Percentiles rank a stretch among this genome's conserved stretches.
Evolutionary conservation across 805 yeast genomes (phyloP).

Genomic region (Scheffersomyces spartinae): DNA sequence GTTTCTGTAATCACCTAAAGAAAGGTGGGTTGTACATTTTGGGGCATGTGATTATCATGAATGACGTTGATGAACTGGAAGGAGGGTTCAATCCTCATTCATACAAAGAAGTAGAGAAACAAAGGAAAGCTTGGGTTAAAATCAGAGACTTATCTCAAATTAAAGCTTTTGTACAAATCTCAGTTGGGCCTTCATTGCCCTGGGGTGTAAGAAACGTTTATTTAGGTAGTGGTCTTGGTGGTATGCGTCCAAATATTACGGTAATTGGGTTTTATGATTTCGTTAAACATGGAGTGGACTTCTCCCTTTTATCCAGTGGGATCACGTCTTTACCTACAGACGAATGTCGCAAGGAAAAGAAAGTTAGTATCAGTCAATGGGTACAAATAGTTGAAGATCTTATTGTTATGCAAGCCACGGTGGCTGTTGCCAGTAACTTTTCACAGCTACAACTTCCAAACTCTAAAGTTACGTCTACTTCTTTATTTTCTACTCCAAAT

Average conservation of each 20-base stretch:
- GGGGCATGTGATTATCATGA: conserved; percentile 79
- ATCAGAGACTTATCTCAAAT: conserved; percentile 66
- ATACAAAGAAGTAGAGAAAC: conserved; percentile 57
- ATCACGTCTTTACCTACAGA: conserved; percentile 60
- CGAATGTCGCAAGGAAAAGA: conserved; percentile 55
- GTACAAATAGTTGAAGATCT: conserved; percentile 87
- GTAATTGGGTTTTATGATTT: conserved; percentile 83
- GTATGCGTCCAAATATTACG: conserved; percentile 94
- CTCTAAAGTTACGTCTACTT: conserved; percentile 12
- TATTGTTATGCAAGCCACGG: conserved; percentile 77
- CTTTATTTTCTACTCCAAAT: too few species aligned
- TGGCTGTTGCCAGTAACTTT: conserved; percentile 91
- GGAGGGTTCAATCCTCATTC: conserved; percentile 32
- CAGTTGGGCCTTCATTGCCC: conserved; percentile 73
- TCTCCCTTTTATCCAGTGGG: conserved; percentile 7
- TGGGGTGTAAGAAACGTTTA: conserved; percentile 95
- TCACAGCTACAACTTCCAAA: conserved; percentile 54
- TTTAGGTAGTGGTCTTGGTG: conserved; percentile 94
- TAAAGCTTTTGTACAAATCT: conserved; percentile 91
- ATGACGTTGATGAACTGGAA: conserved; percentile 39
- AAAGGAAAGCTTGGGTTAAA: conserved; percentile 73
- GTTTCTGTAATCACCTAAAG: conserved; percentile 87
- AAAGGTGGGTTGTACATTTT: conserved; percentile 90
- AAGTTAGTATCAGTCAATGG: conserved; percentile 72
- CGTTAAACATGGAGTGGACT: conserved; percentile 24